A percentile compares a stretch with the other conserved stretches of the same genome.
phyloP scores from a whole-genome alignment of 2,329 filamentous ascomycete genomes.

The Xylaria sp. region DNA sequence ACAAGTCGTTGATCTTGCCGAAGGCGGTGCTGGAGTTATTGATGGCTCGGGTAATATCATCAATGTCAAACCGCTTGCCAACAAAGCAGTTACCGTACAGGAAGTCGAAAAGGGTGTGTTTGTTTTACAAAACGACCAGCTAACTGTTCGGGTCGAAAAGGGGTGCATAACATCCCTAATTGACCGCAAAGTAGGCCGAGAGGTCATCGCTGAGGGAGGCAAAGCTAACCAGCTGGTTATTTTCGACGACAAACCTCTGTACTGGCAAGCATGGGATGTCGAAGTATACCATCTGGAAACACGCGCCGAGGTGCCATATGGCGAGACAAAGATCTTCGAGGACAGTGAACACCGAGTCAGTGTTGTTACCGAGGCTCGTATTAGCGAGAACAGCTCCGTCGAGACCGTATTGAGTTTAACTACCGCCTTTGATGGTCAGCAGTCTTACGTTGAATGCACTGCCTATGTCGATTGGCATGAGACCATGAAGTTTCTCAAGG shows the following conservation, averaged over 20 bases:
- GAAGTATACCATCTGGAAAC: conserved; percentile 96
- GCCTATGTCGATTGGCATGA: conserved; percentile 97
- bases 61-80: conserved; percentile 58
- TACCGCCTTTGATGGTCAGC: conserved; percentile 72
- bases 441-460: conserved; percentile 79
- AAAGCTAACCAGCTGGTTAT: conserved; percentile 94
- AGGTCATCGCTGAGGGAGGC: conserved; percentile 77
- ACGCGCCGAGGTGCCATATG: conserved; percentile 77
- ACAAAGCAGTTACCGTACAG: conserved; percentile 63
- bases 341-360: conserved; percentile 80
- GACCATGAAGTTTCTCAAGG: conserved; percentile 97
- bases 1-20: conserved; percentile 75
- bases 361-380: conserved; percentile 84
- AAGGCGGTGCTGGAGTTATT: conserved; percentile 64
- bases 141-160: conserved; percentile 76
- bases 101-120: conserved; percentile 72
- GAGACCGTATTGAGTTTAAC: conserved; percentile 86
- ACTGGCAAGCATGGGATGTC: conserved; percentile 98
- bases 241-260: conserved; percentile 96
- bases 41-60: conserved; percentile 67
- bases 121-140: conserved; percentile 80
- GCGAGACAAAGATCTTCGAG: conserved; percentile 77
- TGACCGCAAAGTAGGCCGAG: conserved; percentile 77
- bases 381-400: conserved; percentile 87
- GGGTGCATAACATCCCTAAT: conserved; percentile 87